Evolutionary conservation across 2,329 filamentous ascomycete species (phyloP).

Genomic region (Colletotrichum somersetense): DNA sequence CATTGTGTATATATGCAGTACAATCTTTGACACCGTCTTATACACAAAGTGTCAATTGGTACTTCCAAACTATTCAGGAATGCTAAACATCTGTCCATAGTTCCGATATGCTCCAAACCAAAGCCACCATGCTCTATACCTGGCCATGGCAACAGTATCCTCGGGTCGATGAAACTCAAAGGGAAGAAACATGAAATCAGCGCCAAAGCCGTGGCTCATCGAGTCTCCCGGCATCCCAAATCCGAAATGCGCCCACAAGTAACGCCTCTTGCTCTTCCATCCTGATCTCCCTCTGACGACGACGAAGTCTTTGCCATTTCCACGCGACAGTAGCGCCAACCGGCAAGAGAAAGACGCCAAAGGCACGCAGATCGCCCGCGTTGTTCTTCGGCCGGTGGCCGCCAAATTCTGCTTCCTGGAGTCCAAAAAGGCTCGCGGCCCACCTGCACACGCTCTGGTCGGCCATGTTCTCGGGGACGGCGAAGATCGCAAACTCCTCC

Average conservation of each 20-base stretch:
- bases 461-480: neutral
- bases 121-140: neutral
- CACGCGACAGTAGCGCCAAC: neutral
- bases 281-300: neutral
- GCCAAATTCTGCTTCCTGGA: conserved; percentile 17
- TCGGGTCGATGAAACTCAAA: neutral
- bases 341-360: conserved; percentile 22
- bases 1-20: neutral
- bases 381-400: too few relatives aligned
- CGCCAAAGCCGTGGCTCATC: neutral
- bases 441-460: conserved; percentile 14
- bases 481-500: neutral
- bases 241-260: neutral
- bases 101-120: neutral
- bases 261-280: conserved; percentile 8
- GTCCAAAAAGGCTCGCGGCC: conserved; percentile 7
- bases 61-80: neutral
- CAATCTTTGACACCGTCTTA: neutral
- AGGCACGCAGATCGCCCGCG: neutral
- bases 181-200: neutral
- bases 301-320: conserved; percentile 20
- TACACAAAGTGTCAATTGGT: neutral
- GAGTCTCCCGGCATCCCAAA: neutral
- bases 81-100: neutral
- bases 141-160: neutral